Conservation (phyloP, 169 alveolate genomes). For the Plasmodium chabaudi region DNA sequence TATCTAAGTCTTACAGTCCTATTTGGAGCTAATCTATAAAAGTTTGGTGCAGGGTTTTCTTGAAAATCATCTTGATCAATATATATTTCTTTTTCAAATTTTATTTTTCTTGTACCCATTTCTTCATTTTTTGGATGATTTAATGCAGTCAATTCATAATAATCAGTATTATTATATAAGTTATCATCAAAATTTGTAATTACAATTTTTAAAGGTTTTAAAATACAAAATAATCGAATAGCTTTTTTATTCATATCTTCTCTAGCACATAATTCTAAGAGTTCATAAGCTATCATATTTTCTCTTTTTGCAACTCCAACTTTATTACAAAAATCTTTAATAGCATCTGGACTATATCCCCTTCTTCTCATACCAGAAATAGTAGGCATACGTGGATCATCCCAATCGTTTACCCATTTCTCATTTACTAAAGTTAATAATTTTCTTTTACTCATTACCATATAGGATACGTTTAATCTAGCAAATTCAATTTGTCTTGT, state of each 20-base stretch:
- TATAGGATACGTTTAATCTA: slow-evolving; percentile 96
- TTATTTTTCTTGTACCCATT: slow-evolving; percentile 43
- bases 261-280: slow-evolving; percentile 94
- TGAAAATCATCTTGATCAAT: slow-evolving; percentile 88
- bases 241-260: slow-evolving; percentile 84
- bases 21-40: slow-evolving; percentile 86
- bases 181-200: slow-evolving; percentile 79
- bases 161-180: background rate
- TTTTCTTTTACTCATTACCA: slow-evolving; percentile 96
- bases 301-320: slow-evolving; percentile 98
- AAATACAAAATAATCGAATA: slow-evolving; percentile 79
- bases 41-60: slow-evolving; percentile 82
- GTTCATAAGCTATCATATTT: slow-evolving; percentile 92
- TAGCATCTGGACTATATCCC: slow-evolving; percentile 95
- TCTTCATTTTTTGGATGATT: slow-evolving; percentile 68
- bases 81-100: slow-evolving; percentile 82
- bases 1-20: slow-evolving; percentile 87
- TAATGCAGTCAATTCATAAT: slow-evolving; percentile 16
- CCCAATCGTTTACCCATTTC: slow-evolving; percentile 97
- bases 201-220: slow-evolving; percentile 82
- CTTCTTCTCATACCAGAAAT: slow-evolving; percentile 97
- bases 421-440: slow-evolving; percentile 93
- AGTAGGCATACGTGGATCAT: slow-evolving; percentile 99
- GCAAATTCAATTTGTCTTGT: slow-evolving; percentile 97
- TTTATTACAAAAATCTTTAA: slow-evolving; percentile 91